Base-by-base conservation (phyloP, 805 yeast genomes). In the Candida lessepsii region DNA sequence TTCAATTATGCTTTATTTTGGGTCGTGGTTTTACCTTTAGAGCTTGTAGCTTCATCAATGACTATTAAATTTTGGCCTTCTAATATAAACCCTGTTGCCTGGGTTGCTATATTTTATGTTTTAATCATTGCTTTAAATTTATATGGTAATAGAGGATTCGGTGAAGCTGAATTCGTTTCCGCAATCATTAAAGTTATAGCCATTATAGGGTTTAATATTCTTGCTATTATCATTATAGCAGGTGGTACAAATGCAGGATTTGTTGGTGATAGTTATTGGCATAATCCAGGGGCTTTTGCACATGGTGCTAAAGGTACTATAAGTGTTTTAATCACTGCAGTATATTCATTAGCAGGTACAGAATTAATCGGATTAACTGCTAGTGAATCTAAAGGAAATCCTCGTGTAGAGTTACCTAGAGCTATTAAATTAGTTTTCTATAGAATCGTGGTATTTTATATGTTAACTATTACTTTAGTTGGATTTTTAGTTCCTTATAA, bases 1-100 rank as follows among this genome's bases (percentile, higher is more conserved):
- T 66, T 69, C 67, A 67, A 67, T 54, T 68, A 68, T 46, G 70
- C 72, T 18, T 41, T 65, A 30, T 67, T 67, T 47, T 68, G 72
- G 73, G 66, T 66, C n/a, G 54, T 68, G 20, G 72, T 68, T 23
- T 50, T 66, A 41, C 73, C 73, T 2, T 53, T 67, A 34, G 73
- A 68, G 47, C 54, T 68, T 35, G 73, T 67, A 37, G 73, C 73
- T 1, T 56, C 66, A 14, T 64, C 72, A 18, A 51, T 68, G 41
- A 61, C 71, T 24, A 67, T 68, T 37, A 55, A 62, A 26, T 67
- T 63, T 45, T 68, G 73, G 73, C 52, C 61, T 5, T 58, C 65
- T 8, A 33, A 50, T 42, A 63, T 68, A 40, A 67, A 67, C 45
- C 56, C 65, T 2, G 73, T 62, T 30, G 71, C 52, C n/a, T 67